Base-by-base conservation (phyloP, 129 eudicot genomes). In the Pulicaria dysenterica region DNA sequence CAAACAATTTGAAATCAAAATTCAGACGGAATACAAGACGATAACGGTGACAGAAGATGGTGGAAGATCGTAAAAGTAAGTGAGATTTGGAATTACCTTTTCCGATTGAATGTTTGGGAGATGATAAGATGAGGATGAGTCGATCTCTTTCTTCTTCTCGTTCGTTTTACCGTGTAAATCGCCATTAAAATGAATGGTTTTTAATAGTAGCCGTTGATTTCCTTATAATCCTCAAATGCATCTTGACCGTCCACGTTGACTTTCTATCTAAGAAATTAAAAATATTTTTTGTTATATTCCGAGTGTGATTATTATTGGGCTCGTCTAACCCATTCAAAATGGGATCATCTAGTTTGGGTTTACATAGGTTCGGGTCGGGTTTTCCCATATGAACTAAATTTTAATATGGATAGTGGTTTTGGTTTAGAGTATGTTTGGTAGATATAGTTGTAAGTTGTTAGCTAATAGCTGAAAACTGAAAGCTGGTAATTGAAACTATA, bases 221-320 rank as follows among this genome's bases (percentile, higher is more conserved):
- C n/a, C 67, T 73, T 12, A 54, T 4, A 58, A 44, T 36, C 58
- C 61, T 78, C 42, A 41, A 67, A 36, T 39, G 58, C 47, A 86
- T 83, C 83, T 53, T 8, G 4, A 44, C 80, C 81, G 85, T 83
- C 71, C 86, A 78, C 67, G 83, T 84, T 67, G 58, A 8, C 42
- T 16, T 40, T 38, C 12, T 3, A 12, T 10, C 9, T 61, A 40
- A 9, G 55, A 24, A 24, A 9, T 16, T 34, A 53, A 53, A 3
- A 14, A 16, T 1, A 4, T 17, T 6, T 51, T 19, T 8, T 0
- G 10, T 45, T 45, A 6, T 5, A 7, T 7, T 45, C 10, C 3
- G 10, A 45, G 10, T 5, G 9, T 45, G 8, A 45, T 7, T 45
- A 24, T 24, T 24, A 24, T 24, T 24, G 2, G 31, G 31, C 31